phyloP scores from a whole-genome alignment of 2,329 filamentous ascomycete genomes.

The Fusarium torreyae region DNA sequence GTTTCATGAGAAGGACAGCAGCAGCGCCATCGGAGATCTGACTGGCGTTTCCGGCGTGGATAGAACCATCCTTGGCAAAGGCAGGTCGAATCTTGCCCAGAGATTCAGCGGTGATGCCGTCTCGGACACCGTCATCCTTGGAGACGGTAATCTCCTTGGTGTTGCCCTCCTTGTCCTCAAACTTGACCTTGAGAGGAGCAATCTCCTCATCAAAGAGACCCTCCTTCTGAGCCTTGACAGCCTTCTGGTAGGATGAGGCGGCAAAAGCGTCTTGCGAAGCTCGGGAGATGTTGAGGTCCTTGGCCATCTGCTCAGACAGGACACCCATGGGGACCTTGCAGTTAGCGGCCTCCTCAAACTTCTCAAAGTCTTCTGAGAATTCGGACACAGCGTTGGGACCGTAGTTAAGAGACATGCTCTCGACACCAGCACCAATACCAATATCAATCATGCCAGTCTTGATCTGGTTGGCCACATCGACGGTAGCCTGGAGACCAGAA shows the following conservation, averaged over 20 bases:
- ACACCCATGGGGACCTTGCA: slow-evolving; percentile 99
- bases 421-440: slow-evolving; percentile 93
- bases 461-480: slow-evolving; percentile 96
- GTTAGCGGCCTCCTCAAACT: slow-evolving; percentile 85
- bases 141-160: slow-evolving; percentile 85
- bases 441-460: slow-evolving; percentile 93
- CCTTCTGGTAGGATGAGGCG: slow-evolving; percentile 93
- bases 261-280: slow-evolving; percentile 91
- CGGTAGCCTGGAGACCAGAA: slow-evolving; percentile 90
- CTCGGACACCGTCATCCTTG: slow-evolving; percentile 88
- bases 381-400: slow-evolving; percentile 91
- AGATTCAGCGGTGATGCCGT: slow-evolving; percentile 88
- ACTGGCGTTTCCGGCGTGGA: slow-evolving; percentile 96
- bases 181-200: slow-evolving; percentile 86
- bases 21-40: slow-evolving; percentile 97
- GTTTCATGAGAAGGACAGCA: slow-evolving; percentile 95
- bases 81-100: slow-evolving; percentile 92
- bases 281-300: slow-evolving; percentile 81
- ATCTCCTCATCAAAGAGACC: slow-evolving; percentile 97
- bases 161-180: slow-evolving; percentile 91
- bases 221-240: slow-evolving; percentile 83
- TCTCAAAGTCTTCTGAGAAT: slow-evolving; percentile 91
- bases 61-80: slow-evolving; percentile 91
- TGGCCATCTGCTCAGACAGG: slow-evolving; percentile 94
- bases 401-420: slow-evolving; percentile 96